Evolutionary conservation across 2,329 filamentous ascomycete genomes (phyloP).

Genomic region (Cytospora piceicola): DNA sequence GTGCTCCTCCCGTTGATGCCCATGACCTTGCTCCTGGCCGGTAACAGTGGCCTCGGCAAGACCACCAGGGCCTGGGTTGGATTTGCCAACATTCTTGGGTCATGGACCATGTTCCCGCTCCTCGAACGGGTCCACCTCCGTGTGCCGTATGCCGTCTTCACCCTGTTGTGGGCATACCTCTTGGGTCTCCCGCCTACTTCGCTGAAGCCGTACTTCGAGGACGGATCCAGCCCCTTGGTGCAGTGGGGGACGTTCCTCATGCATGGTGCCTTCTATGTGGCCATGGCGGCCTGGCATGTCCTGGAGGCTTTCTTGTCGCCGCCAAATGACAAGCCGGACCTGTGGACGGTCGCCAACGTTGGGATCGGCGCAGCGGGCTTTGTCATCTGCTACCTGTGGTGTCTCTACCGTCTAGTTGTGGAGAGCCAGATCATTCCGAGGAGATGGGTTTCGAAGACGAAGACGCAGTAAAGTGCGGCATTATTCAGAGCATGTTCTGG

Average conservation of each 20-base stretch:
- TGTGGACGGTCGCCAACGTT: conserved; percentile 93
- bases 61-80: conserved; percentile 87
- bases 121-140: conserved; percentile 81
- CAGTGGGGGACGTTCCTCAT: conserved; percentile 67
- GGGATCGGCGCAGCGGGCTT: conserved; percentile 86
- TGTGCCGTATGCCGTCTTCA: conserved; percentile 83
- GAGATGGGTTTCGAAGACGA: conserved; percentile 37
- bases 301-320: conserved; percentile 70
- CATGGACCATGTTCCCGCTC: conserved; percentile 93
- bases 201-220: conserved; percentile 67
- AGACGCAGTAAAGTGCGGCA: conserved; percentile 42
- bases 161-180: conserved; percentile 87
- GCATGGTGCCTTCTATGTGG: conserved; percentile 75
- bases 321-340: conserved; percentile 79
- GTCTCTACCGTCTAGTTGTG: conserved; percentile 68
- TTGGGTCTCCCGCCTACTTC: conserved; percentile 83
- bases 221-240: conserved; percentile 49
- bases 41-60: conserved; percentile 73
- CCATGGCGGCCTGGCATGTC: conserved; percentile 82
- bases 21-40: conserved; percentile 83
- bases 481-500: neutral
- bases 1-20: conserved; percentile 89
- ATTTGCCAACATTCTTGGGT: conserved; percentile 88
- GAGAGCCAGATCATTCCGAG: conserved; percentile 59
- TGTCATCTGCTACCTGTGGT: conserved; percentile 88